Percentiles rank a stretch among this genome's conserved stretches.
These are phyloP conservation scores for Populus hybrid DNA, from an alignment of 441 rosid species.

Conservation along the genomic window DNA sequence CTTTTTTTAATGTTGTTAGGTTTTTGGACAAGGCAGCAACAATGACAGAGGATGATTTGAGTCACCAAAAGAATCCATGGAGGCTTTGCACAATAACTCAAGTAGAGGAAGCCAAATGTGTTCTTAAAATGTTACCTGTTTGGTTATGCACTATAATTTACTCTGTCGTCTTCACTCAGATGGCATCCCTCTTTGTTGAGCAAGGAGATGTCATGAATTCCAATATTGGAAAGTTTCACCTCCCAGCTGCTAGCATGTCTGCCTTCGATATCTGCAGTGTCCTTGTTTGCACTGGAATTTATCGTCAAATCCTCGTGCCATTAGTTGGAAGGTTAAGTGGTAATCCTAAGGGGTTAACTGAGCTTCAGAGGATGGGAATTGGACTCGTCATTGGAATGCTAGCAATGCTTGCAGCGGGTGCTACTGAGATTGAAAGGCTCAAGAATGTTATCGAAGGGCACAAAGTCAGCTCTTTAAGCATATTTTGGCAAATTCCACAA, in stretches of 20 bases:
- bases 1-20: constrained; percentile 26
- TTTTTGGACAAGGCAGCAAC: constrained; percentile 96
- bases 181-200: constrained; percentile 90
- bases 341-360: constrained; percentile 55
- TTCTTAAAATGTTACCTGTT: constrained; percentile 50
- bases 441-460: constrained; percentile 37
- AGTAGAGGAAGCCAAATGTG: constrained; percentile 61
- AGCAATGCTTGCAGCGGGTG: constrained; percentile 79
- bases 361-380: constrained; percentile 85
- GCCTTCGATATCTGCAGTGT: constrained; percentile 81
- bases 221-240: constrained; percentile 42
- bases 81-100: constrained; percentile 84
- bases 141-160: constrained; percentile 92
- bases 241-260: constrained; percentile 97
- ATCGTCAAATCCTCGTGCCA: constrained; percentile 58
- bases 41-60: constrained; percentile 44
- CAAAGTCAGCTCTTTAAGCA: constrained; percentile 57
- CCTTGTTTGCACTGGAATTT: constrained; percentile 66
- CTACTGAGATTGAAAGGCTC: constrained; percentile 65
- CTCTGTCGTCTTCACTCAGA: constrained; percentile 90
- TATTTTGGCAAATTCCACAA: constrained; percentile 91
- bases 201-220: constrained; percentile 86
- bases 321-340: constrained; percentile 45
- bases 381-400: constrained; percentile 77
- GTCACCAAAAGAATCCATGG: constrained; percentile 44